These are phyloP conservation scores for Mimosa bimucronata DNA, from an alignment of 306 rosid species.

Conservation along the genomic window DNA sequence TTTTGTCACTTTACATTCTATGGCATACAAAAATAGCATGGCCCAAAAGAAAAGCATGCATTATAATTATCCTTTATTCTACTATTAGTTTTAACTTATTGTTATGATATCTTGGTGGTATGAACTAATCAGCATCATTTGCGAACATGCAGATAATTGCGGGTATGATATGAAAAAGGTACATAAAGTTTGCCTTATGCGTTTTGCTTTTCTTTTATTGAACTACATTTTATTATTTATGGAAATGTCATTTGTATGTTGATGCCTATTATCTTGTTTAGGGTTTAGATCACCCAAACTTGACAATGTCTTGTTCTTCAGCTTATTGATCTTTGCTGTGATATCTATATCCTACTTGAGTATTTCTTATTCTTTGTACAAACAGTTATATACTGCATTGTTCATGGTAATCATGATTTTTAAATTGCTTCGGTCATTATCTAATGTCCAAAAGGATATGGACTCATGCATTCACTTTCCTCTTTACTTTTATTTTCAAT, in stretches of 20 bases:
- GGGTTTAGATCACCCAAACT: conserved; percentile 15
- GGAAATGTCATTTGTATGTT: not conserved
- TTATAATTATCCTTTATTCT: not conserved
- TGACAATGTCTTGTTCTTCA: conserved; percentile 4
- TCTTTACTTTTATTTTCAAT: not conserved
- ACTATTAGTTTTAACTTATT: not conserved
- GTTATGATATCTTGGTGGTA: conserved; percentile 32
- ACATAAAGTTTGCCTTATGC: conserved; percentile 32
- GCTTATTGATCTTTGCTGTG: conserved; percentile 19
- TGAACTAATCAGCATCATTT: conserved; percentile 41
- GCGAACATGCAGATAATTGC: conserved; percentile 65
- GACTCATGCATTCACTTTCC: not conserved
- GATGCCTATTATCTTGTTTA: conserved; percentile 13
- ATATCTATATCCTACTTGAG: not conserved
- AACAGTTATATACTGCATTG: not conserved
- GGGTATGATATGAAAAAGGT: conserved; percentile 89
- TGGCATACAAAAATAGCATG: not conserved
- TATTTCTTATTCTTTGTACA: conserved; percentile 6
- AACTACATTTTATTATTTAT: conserved; percentile 1
- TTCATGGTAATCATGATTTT: not conserved
- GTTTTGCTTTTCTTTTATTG: not conserved
- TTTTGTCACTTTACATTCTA: not conserved
- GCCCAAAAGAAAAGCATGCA: not conserved
- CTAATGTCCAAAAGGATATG: not conserved
- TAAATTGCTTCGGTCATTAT: not conserved